A percentile compares a stretch with the other conserved stretches of the same genome.
Conservation (phyloP, 2,329 filamentous ascomycete species). For the Tolypocladium tropicale region DNA sequence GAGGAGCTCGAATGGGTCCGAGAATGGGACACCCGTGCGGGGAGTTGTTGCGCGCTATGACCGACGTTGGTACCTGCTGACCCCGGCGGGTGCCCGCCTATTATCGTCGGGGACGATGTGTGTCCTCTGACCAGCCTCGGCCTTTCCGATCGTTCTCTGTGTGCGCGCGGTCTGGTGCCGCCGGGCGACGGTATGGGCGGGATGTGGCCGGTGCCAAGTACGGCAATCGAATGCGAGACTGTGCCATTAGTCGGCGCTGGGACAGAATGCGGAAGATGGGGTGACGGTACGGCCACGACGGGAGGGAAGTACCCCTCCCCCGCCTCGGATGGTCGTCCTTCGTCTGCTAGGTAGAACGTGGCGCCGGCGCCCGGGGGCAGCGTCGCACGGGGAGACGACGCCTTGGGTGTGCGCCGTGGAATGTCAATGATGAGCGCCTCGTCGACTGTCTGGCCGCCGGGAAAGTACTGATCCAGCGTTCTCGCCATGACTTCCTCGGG, state of each 20-base stretch:
- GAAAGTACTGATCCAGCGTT: slow-evolving; percentile 73
- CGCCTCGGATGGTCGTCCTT: slow-evolving; percentile 54
- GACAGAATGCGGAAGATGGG: slow-evolving; percentile 29
- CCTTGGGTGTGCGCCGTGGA: slow-evolving; percentile 67
- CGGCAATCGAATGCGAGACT: slow-evolving; percentile 58
- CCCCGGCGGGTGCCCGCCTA: slow-evolving; percentile 17
- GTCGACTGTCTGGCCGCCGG: slow-evolving; percentile 75
- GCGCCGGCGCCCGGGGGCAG: slow-evolving; percentile 30
- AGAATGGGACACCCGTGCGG: slow-evolving; percentile 34
- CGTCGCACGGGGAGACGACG: slow-evolving; percentile 63
- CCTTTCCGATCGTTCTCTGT: slow-evolving; percentile 45
- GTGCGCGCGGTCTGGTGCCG: slow-evolving; percentile 43
- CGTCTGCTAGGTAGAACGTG: slow-evolving; percentile 49
- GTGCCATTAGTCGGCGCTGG: slow-evolving; percentile 23
- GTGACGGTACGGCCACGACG: slow-evolving; percentile 35
- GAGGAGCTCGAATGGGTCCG: slow-evolving; percentile 50
- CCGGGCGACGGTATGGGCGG: slow-evolving; percentile 77
- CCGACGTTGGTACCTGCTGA: slow-evolving; percentile 19
- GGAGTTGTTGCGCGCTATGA: slow-evolving; percentile 22
- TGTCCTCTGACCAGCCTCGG: slow-evolving; percentile 59
- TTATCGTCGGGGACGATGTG: slow-evolving; percentile 69
- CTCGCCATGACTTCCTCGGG: slow-evolving; percentile 78
- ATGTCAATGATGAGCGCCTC: slow-evolving; percentile 90
- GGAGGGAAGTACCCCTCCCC: slow-evolving; percentile 78
- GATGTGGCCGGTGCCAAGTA: slow-evolving; percentile 70